Evolutionary conservation across 306 rosid genomes (phyloP), one percentile per base, ranked within the genome.

Genomic region (Senna tora): DNA sequence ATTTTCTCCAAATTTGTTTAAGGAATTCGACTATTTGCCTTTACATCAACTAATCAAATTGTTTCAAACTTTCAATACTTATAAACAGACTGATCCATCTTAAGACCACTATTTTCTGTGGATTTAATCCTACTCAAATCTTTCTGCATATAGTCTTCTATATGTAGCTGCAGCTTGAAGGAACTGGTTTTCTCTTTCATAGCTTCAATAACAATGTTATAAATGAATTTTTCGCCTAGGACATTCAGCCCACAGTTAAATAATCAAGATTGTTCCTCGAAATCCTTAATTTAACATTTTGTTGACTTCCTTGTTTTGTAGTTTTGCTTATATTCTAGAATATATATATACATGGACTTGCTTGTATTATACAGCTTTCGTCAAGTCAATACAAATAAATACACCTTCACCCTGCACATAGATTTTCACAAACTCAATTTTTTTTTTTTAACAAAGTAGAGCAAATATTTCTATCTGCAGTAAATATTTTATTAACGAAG

Each of bases 11-110:
- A 65, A 52, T 79, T 20, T 67, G 68, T 34, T 63, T 14, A 20
- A 45, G 66, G 53, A 33, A 41, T 38, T 21, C 15, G 68, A 54
- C 61, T 60, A 39, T 79, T 42, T 67, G 61, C 72, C 68, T 55
- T 63, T 64, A 36, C 34, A 60, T 16, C 53, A 17, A 20, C 14
- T 54, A 14, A 67, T 59, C 30, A 32, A 21, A 15, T 33, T 71
- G 49, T 69, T 64, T 68, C 30, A n/a, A 22, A 58, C 45, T 75
- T 67, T 13, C 9, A 5, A 38, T 62, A 33, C 47, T 19, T 62
- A 17, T 16, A 25, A 33, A 43, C 46, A 32, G 49, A 21, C 12
- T 33, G 7, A 49, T 55, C 17, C 45, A 28, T 43, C 72, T 65
- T 41, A 20, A 42, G 15, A 45, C 22, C 69, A n/a, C 32, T 64